phyloP scores from a whole-genome alignment of 768 basidiomycete genomes.

The Amanita jacksonii region DNA sequence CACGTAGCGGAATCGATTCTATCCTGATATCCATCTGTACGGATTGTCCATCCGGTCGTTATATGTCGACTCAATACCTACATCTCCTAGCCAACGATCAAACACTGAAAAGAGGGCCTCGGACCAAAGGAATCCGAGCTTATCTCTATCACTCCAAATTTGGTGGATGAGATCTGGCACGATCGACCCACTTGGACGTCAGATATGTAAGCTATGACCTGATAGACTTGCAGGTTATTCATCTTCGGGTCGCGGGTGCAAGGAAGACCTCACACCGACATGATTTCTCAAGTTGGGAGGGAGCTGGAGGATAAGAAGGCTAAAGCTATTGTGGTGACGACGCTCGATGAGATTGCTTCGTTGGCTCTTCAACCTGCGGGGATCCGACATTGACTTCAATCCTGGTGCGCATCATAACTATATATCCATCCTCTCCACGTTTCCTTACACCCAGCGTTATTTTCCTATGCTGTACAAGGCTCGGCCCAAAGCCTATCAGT shows the following conservation, averaged over 20 bases:
- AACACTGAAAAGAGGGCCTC: constrained; percentile 47
- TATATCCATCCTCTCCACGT: too few relatives aligned
- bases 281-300: constrained; percentile 57
- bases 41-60: constrained; percentile 9
- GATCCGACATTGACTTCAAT: constrained; percentile 87
- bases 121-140: constrained; percentile 45
- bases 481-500: too few relatives aligned
- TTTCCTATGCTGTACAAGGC: constrained; percentile 88
- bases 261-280: constrained; percentile 57
- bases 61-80: constrained; percentile 1
- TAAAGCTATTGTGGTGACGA: constrained; percentile 73
- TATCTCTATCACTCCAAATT: constrained; percentile 58
- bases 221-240: constrained; percentile 1
- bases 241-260: not conserved
- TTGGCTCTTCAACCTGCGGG: constrained; percentile 93
- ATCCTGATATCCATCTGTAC: constrained; percentile 59
- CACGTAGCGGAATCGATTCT: constrained; percentile 77
- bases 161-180: constrained; percentile 75
- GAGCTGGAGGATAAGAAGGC: constrained; percentile 52
- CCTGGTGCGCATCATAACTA: constrained; percentile 35
- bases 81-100: constrained; percentile 50
- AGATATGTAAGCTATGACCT: constrained; percentile 33
- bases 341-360: constrained; percentile 91
- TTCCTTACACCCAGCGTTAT: constrained; percentile 57
- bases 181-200: constrained; percentile 60